Base-by-base conservation (phyloP, 495 filamentous ascomycete species). In the Penicillium dipodomyicola region DNA sequence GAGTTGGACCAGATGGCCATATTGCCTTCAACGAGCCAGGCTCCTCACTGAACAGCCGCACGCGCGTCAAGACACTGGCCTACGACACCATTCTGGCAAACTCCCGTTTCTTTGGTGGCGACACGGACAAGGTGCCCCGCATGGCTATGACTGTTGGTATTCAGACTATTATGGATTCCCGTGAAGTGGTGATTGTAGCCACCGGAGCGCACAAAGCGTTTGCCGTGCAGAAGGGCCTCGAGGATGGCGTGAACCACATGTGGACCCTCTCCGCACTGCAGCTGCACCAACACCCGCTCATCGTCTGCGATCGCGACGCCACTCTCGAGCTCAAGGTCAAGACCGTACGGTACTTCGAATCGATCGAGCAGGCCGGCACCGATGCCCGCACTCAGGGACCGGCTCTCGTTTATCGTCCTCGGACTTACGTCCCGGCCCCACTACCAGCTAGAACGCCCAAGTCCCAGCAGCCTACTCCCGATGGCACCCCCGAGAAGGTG, bases 11-110 rank as follows among this genome's bases (percentile, higher is more conserved):
- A 37, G 90, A 95, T 66, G 90, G 90, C 9, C 90, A 95, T 69
- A 88, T 95, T 56, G 90, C 90, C 39, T 93, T 95, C 79, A 93
- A 95, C 70, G 90, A 95, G 72, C 90, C 90, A 19, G 90, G 90
- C 10, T 91, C 88, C 4, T 90, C 87, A 52, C 72, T 95, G 51
- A 84, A 82, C 58, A 91, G 87, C 23, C 81, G 89, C 40, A 93
- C 90, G 5, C 81, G 90, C 43, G 89, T 92, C 63, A 93, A 93
- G 80, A 93, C 90, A 1, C 74, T 95, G 35, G 88, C 90, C 7
- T 91, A 92, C 64, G 90, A 92, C 69, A 95, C 90, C 17, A 90
- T 95, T 58, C 67, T 92, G 11, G 90, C 88, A 54, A 95, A 95
- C 67, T 88, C 85, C 25, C 79, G 90, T 54, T 95, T 95, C 77